Base-by-base conservation (phyloP, 2,329 filamentous ascomycete species). In the Pseudogymnoascus sp. region DNA sequence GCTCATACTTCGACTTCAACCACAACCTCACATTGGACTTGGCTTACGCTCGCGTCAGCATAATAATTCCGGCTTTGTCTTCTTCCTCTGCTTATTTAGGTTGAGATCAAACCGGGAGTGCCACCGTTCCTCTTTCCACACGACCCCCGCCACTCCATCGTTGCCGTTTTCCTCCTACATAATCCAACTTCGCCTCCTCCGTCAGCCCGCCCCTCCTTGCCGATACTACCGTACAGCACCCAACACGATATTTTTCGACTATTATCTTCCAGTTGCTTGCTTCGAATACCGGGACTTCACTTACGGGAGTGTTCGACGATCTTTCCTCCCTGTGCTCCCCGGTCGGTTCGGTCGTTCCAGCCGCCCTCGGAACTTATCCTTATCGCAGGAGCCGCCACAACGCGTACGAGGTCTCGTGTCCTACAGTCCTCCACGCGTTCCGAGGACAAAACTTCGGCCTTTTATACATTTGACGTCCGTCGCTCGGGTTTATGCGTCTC, bases 341-440 rank as follows among this genome's bases (percentile, higher is more conserved):
- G 22, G 22, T 25, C 25, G 14, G 25, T 50, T 50, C 43, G 43
- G 43, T n/a, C 43, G 25, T 50, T 50, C 43, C 9, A 50, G 43
- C 43, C 43, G 25, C 43, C 38, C 43, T 50, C 43, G 43, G 25
- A 30, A 50, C 43, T 50, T 50, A 50, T 50, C 43, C 43, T 50
- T 50, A 50, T 50, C 43, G 43, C 43, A 50, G 43, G 43, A 30
- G 43, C 43, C 43, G 43, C 25, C 25, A 30, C 25, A 50, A 50
- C 43, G 43, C 43, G 43, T 50, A 50, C 43, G 14, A 50, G 43
- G 43, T 50, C 43, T 50, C 43, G 43, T 50, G 43, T 50, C 43
- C 43, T 30, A 50, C 43, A 30, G 25, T 16, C 43, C n/a, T 30
- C 12, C 28, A 30, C 43, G 43, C 43, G 43, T 50, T 50, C n/a